Evolutionary conservation across 176 grass and related monocot species (phyloP).

Genomic region (Bonia amplexicaulis): DNA sequence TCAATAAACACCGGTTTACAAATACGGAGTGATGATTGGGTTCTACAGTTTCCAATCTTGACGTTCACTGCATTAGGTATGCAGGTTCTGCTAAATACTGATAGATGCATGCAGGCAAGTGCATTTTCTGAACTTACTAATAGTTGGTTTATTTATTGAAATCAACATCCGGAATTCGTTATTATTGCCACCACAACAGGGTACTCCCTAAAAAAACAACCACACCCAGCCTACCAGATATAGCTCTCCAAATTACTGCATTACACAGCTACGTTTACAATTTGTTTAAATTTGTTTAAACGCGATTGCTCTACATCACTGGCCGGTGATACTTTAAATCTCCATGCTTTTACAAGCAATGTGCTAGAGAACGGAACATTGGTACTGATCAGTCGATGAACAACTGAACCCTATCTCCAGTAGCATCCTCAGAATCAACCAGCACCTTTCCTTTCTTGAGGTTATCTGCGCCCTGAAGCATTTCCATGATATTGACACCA

Average conservation of each 20-base stretch:
- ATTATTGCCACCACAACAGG: background rate
- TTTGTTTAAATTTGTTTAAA: background rate
- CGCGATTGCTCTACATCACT: background rate
- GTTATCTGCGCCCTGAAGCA: slow-evolving; percentile 39
- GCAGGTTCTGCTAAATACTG: background rate
- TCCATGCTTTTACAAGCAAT: background rate
- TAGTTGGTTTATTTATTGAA: background rate
- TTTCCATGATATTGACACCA: slow-evolving; percentile 51
- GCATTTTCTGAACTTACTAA: background rate
- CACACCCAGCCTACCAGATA: background rate
- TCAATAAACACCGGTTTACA: background rate
- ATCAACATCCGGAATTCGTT: background rate
- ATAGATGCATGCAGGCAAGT: background rate
- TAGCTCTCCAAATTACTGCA: background rate
- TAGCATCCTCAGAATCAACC: slow-evolving; percentile 42
- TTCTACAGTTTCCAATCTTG: background rate
- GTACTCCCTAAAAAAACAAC: background rate
- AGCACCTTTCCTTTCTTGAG: slow-evolving; percentile 41
- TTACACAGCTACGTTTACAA: background rate
- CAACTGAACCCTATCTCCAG: slow-evolving; percentile 50
- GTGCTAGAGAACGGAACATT: background rate
- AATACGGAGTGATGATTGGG: background rate
- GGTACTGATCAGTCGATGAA: slow-evolving; percentile 31
- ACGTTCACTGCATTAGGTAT: background rate
- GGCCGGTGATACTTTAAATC: background rate